Percentiles rank a stretch among this genome's conserved stretches.
phyloP scores from a whole-genome alignment of 2,329 filamentous ascomycete genomes.

The Cryphonectria japonica region DNA sequence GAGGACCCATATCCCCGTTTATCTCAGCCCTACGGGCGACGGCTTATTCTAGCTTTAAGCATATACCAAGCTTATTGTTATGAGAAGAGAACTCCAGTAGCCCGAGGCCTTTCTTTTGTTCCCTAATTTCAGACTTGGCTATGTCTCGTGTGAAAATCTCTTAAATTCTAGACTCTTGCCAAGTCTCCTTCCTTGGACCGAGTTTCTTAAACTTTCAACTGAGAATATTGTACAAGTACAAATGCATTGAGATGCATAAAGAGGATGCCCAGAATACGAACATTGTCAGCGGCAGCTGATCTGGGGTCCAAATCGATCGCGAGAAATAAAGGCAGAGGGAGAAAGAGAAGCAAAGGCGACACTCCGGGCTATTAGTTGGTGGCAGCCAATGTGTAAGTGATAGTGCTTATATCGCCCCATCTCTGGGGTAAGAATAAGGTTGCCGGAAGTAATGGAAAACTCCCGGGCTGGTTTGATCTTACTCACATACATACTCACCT shows the following conservation, averaged over 20 bases:
- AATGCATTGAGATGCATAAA: background rate
- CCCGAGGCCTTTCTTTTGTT: background rate
- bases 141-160: background rate
- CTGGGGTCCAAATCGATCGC: background rate
- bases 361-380: background rate
- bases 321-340: no score
- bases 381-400: background rate
- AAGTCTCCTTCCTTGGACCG: background rate
- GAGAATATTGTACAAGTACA: background rate
- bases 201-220: background rate
- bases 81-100: background rate
- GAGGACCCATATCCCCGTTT: background rate
- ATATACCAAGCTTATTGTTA: slow-evolving; percentile 17
- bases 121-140: background rate
- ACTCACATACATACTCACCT: background rate
- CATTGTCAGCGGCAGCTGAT: slow-evolving; percentile 9
- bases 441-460: background rate
- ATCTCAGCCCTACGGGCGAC: slow-evolving; percentile 14
- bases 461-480: background rate
- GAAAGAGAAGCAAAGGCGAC: background rate
- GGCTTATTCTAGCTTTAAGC: background rate
- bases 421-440: background rate
- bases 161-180: background rate
- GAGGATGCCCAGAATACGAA: background rate
- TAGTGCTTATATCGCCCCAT: background rate